Percentiles rank a stretch among this genome's conserved stretches.
phyloP scores from a whole-genome alignment of 1,139 yeast genomes.

The Blastobotrys apis region DNA sequence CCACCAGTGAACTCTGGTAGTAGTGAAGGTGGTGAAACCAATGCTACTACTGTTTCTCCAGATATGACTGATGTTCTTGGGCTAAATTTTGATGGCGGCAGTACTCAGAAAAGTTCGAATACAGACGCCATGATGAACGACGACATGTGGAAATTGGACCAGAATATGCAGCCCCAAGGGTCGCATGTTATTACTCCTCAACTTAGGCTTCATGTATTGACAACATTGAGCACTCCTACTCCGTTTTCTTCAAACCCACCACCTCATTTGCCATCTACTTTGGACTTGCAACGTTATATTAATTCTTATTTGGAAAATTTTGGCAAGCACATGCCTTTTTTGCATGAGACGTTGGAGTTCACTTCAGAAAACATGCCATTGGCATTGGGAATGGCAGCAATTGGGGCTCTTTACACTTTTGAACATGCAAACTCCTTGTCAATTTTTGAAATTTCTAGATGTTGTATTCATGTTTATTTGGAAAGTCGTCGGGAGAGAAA shows the following conservation, averaged over 20 bases:
- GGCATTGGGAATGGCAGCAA: slow-evolving; percentile 76
- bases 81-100: slow-evolving; percentile 2
- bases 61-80: slow-evolving; percentile 12
- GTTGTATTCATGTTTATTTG: slow-evolving; percentile 69
- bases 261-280: slow-evolving; percentile 60
- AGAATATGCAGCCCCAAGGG: background rate
- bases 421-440: slow-evolving; percentile 74
- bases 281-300: slow-evolving; percentile 70
- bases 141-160: slow-evolving; percentile 9
- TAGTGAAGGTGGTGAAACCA: slow-evolving; percentile 11
- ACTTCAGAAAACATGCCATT: slow-evolving; percentile 67
- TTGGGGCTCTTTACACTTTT: slow-evolving; percentile 83
- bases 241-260: slow-evolving; percentile 51
- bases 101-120: background rate
- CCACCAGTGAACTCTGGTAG: slow-evolving; percentile 10
- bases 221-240: slow-evolving; percentile 51
- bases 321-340: slow-evolving; percentile 75
- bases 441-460: slow-evolving; percentile 73
- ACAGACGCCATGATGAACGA: slow-evolving; percentile 2
- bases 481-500: slow-evolving; percentile 49
- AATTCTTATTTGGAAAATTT: slow-evolving; percentile 68
- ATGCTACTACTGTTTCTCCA: slow-evolving; percentile 9
- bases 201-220: slow-evolving; percentile 61
- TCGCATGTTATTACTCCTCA: slow-evolving; percentile 55
- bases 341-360: slow-evolving; percentile 65